Percentiles rank a stretch among this genome's conserved stretches.
These are phyloP conservation scores for Pythium vanterpoolii DNA, from an alignment of 352 stramenopile genomes.

Conservation along the genomic window DNA sequence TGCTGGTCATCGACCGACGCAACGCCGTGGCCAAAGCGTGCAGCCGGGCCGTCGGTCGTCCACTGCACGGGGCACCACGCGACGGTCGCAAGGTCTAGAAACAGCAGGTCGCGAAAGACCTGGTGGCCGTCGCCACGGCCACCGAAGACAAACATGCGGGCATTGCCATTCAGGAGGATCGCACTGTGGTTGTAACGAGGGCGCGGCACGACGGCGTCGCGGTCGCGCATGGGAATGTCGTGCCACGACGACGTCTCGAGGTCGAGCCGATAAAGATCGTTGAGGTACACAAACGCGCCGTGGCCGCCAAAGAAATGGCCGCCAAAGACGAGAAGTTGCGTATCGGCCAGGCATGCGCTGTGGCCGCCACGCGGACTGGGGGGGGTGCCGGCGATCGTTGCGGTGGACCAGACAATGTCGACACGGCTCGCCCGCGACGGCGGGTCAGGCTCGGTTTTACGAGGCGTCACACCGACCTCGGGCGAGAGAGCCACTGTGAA, in stretches of 20 bases:
- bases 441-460: constrained; percentile 1
- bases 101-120: constrained; percentile 86
- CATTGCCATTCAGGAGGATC: constrained; percentile 54
- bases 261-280: constrained; percentile 88
- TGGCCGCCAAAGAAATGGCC: constrained; percentile 87
- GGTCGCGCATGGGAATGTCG: constrained; percentile 53
- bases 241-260: constrained; percentile 73
- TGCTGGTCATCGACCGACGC: constrained; percentile 63
- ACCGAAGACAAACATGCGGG: constrained; percentile 81
- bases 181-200: constrained; percentile 87
- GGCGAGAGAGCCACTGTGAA: neutral
- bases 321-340: constrained; percentile 86
- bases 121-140: constrained; percentile 41
- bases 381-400: constrained; percentile 46
- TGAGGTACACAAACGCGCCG: constrained; percentile 86
- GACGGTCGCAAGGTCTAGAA: constrained; percentile 81
- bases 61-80: constrained; percentile 85
- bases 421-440: constrained; percentile 35
- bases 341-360: constrained; percentile 66
- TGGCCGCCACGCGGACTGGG: constrained; percentile 67
- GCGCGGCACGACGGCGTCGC: constrained; percentile 42
- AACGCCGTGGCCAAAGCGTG: constrained; percentile 67
- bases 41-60: constrained; percentile 74
- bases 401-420: constrained; percentile 58
- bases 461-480: constrained; percentile 6